Evolutionary conservation across 768 basidiomycete species (phyloP), one percentile per base, ranked within the genome.

Genomic region (Rhodotorula paludigena): DNA sequence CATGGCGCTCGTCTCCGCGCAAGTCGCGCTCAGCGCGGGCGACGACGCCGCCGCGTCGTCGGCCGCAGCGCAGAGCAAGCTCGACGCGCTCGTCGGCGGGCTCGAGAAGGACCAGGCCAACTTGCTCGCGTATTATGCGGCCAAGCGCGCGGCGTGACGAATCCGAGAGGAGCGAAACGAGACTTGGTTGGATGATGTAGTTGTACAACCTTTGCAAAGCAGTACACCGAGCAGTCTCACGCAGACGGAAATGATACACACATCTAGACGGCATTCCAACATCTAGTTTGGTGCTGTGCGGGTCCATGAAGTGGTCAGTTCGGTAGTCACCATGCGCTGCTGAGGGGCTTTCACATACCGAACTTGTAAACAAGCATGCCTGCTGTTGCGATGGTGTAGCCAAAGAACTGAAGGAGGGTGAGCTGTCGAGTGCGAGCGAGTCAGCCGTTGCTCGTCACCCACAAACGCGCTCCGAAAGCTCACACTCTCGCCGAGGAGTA

Each of bases 381-480:
- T 41, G 82, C 85, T 2, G 96, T 82, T 0, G 93, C 92, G 73
- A 94, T 84, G 11, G 87, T 87, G 79, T 96, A 96, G 18, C 92
- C 89, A 88, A 58, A 58, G 21, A 58, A 28, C 76, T 98, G 93
- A 12, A 92, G 76, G 8, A 86, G 85, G 23, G 89, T 88, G 73
- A 98, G 58, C 60, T 56, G 56, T 21, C 12, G n/a, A 23, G 33
- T 23, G 36, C 7, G 44, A 23, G 3, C 5, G 33, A 15, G n/a
- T n/a, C n/a, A n/a, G 16, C 41, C 41, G 55, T 41, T 23, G 23
- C 55, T 21, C 18, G 14, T 2, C 3, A 25, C 18, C 23, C 12
- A 14, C 5, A 41, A 45, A 45, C 25, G n/a, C n/a, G n/a, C n/a
- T n/a, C n/a, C n/a, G n/a, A n/a, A n/a, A n/a, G n/a, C 28, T 23